Evolutionary conservation across 2,329 filamentous ascomycete genomes (phyloP), one percentile per base, ranked within the genome.

Genomic region (Penicillium sp.): DNA sequence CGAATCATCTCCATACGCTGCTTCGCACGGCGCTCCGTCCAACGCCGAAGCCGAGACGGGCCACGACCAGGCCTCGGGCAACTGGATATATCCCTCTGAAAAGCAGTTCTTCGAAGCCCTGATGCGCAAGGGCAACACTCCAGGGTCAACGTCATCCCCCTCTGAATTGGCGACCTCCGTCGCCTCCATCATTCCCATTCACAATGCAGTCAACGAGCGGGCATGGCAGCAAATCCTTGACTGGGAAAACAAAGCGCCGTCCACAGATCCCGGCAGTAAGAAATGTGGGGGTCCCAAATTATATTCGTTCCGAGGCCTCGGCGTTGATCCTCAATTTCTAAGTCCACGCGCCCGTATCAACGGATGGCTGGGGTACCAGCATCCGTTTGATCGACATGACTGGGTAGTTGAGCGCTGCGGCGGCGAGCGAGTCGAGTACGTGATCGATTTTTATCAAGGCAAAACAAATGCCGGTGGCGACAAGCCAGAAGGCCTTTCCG

Each of bases 91-190:
- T 70, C 93, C 93, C 0, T 93, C 87, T 0, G 91, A 97, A 68
- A 86, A 88, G 64, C 95, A 96, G 83, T 98, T 98, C 76, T 97
- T 97, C 73, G 88, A 95, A 41, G 93, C 93, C 39, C 91, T 98
- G 83, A 83, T 86, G 75, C 85, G 91, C 65, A 98, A 98, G 71
- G 86, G 89, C 71, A 82, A 90, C 73, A 81, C 83, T 51, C 84
- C 69, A 80, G 28, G 74, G 77, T 71, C 70, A 6, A 61, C 68
- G 2, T 56, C 62, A 18, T 68, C 69, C 6, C 61, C 71, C 3
- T 64, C 65, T 3, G 71, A 73, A 48, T 57, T 75, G 11, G 81
- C 80, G 0, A 74, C 78, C 5, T 90, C 95, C 70, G 96, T 96
- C 85, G 84, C 81, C 62, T 87, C 87, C 32, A 90, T 97, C 32